Base-by-base conservation (phyloP, 768 basidiomycete genomes). In the Auricularia sp. region DNA sequence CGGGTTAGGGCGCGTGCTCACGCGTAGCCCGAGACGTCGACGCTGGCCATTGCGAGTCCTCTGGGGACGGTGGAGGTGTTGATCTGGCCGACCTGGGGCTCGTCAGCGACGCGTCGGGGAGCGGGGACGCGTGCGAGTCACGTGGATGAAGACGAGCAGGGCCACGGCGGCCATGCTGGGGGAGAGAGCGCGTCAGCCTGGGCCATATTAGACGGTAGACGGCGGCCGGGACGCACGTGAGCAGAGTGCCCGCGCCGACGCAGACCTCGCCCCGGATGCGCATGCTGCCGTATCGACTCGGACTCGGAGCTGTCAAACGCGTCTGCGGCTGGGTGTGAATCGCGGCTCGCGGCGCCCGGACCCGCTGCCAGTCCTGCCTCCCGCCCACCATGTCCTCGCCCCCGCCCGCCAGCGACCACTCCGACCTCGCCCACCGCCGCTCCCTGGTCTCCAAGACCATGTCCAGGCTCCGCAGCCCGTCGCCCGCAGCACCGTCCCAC, bases 101-200 rank as follows among this genome's bases (percentile, higher is more conserved):
- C 59, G 72, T 69, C 67, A 63, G 65, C 54, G 59, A 14, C 68
- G 70, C 64, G 33, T 66, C 34, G 54, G 61, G 54, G 39, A 11
- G 47, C 71, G 65, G 67, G 65, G 65, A 65, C 62, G 64, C 10
- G 34, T 58, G 24, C 29, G 39, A 16, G 4, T 69, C 74, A 89
- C 90, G 80, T 93, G 89, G 70, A 85, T 83, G 76, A 92, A 91
- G 68, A 93, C 89, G 73, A 92, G 80, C 68, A 92, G 78, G 42
- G 77, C 80, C 66, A 80, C 81, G 67, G 77, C 76, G 34, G 74
- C 69, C 81, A 84, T 67, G 72, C 80, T 74, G 80, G 70, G 36
- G 79, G 8, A 59, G 66, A 37, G 51, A 65, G 61, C 13, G 69
- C n/a, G 59, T 56, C 61, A 63, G 54, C n/a, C 29, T 29, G 29